A percentile compares a stretch with the other conserved stretches of the same genome.
Conservation (phyloP, 345 rosid genomes). For the Cardiospermum halicacabum region DNA sequence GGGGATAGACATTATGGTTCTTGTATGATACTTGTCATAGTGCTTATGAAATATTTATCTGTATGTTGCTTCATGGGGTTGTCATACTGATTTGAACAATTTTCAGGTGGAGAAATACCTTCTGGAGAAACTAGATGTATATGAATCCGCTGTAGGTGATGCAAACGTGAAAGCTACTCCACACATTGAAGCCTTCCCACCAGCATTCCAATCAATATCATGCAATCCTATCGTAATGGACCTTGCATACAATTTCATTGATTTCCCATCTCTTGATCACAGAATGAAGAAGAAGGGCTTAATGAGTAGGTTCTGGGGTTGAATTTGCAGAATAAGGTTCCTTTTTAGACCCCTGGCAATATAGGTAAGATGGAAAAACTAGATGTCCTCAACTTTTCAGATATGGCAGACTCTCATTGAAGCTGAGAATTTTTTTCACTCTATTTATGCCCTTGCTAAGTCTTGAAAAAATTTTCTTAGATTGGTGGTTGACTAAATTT, state of each 20-base stretch:
- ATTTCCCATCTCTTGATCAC: constrained; percentile 79
- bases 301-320: constrained; percentile 67
- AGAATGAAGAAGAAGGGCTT: constrained; percentile 88
- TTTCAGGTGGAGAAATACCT: constrained; percentile 72
- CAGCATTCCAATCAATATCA: constrained; percentile 56
- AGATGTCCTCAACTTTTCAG: not conserved
- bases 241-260: constrained; percentile 59
- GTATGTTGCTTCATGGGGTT: not conserved
- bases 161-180: constrained; percentile 51
- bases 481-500: not conserved
- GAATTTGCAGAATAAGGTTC: constrained; percentile 20
- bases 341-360: not conserved
- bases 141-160: constrained; percentile 78
- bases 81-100: constrained; percentile 4
- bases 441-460: not conserved
- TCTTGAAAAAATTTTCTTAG: not conserved
- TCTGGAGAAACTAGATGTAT: constrained; percentile 69
- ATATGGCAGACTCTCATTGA: not conserved
- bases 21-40: not conserved
- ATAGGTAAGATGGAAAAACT: not conserved
- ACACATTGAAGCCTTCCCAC: constrained; percentile 84
- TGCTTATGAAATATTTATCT: not conserved
- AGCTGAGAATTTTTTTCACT: constrained; percentile 11
- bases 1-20: no score
- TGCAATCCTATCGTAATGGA: constrained; percentile 87